Evolutionary conservation across 2,329 filamentous ascomycete genomes (phyloP), one percentile per base, ranked within the genome.

Genomic region (Neonectria hederae): DNA sequence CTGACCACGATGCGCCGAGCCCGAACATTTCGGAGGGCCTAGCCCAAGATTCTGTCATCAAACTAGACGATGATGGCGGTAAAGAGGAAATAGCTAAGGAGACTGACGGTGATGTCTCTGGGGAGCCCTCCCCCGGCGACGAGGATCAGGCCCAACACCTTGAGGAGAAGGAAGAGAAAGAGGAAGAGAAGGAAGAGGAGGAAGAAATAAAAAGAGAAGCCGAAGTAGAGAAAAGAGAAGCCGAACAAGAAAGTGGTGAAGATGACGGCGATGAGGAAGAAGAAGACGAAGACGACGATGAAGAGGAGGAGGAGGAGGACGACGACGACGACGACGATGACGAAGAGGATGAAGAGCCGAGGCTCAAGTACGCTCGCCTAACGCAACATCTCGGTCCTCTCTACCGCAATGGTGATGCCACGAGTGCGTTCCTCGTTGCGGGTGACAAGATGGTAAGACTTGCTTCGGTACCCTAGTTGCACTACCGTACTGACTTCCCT

Each of bases 361-460:
- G 90, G 75, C 87, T 99, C 73, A 99, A 99, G 80, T 97, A 97
- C 78, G 91, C 91, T 54, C 91, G 93, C 53, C 81, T 98, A 71
- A 98, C 96, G 8, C 90, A 90, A 65, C 90, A 91, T 73, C 82
- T 99, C 65, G 89, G 87, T 26, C 83, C 91, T 46, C 87, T 97
- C 35, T 99, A 99, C 81, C 90, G 94, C 63, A 97, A 97, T 81
- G 94, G 93, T 72, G 96, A 99, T 85, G 93, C 94, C 71, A 97
- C 95, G 26, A 97, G 94, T 79, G 84, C 92, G 9, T 97, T 97
- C 77, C 82, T 97, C 54, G 93, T 97, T 54, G 92, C 92, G 43
- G 95, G 95, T 56, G 95, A 99, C 83, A 98, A 98, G 83, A 97
- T 98, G 95, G 93, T 95, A 84, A 73, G 83, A 60, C 40, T 59